phyloP scores from a whole-genome alignment of 2,329 filamentous ascomycete genomes.

The Chaetomium globosum region DNA sequence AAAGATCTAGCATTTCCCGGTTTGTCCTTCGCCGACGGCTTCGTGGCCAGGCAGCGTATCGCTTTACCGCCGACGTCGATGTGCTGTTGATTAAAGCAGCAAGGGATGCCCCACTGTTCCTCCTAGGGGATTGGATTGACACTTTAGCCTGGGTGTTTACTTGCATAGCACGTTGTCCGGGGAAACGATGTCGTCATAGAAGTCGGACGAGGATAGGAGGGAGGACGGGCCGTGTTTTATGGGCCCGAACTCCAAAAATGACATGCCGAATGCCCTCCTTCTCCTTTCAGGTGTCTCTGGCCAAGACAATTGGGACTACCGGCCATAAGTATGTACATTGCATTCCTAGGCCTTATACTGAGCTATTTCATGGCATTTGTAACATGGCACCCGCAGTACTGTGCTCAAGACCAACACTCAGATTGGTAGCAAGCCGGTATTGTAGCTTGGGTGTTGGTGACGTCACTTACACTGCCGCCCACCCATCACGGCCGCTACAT shows the following conservation, averaged over 20 bases:
- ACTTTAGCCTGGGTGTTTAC: background rate
- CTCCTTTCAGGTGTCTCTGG: background rate
- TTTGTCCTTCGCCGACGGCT: too few species aligned
- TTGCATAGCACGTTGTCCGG: background rate
- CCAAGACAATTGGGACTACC: background rate
- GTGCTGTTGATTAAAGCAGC: too few species aligned
- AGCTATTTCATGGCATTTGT: background rate
- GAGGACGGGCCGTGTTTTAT: background rate
- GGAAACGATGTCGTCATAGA: conserved; percentile 18
- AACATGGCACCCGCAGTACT: background rate
- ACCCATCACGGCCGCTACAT: conserved; percentile 14
- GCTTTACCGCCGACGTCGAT: too few species aligned
- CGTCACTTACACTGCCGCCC: conserved; percentile 19
- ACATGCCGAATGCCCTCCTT: background rate
- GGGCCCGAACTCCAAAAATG: background rate
- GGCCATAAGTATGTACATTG: background rate
- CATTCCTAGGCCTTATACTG: too few species aligned
- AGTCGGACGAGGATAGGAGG: background rate
- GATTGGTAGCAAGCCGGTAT: background rate
- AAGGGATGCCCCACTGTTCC: too few species aligned
- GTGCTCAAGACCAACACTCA: background rate
- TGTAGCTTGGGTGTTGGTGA: conserved; percentile 7
- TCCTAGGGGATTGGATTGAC: too few species aligned
- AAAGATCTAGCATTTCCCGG: too few species aligned
- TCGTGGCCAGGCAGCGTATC: too few species aligned